phyloP scores from a whole-genome alignment of 495 filamentous ascomycete genomes.

The Penicilliopsis zonata region DNA sequence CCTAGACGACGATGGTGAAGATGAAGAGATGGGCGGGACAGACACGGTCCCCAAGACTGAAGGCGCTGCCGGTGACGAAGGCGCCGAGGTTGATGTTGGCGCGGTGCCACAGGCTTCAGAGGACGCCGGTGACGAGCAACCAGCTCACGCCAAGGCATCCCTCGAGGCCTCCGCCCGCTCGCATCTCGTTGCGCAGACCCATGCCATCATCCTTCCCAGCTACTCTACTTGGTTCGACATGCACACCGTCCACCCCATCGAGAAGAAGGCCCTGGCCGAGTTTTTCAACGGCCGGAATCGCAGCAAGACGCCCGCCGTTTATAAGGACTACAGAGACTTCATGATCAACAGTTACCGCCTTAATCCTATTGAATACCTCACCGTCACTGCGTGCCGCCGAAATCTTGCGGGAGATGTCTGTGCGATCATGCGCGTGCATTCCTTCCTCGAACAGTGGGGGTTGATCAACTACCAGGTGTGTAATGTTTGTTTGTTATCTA shows the following conservation, averaged over 20 bases:
- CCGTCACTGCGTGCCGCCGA: conserved; percentile 90
- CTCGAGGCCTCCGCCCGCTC: conserved; percentile 76
- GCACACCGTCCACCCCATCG: conserved; percentile 76
- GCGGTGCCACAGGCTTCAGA: conserved; percentile 25
- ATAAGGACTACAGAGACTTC: conserved; percentile 98
- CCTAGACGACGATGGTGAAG: conserved; percentile 50
- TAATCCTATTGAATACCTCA: conserved; percentile 91
- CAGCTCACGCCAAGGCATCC: conserved; percentile 58
- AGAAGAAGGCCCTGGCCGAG: conserved; percentile 85
- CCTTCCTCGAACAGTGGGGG: conserved; percentile 98
- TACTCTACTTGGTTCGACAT: conserved; percentile 99
- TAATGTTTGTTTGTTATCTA: background rate
- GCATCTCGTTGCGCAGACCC: conserved; percentile 84
- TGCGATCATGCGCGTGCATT: conserved; percentile 96
- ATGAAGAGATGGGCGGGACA: conserved; percentile 79
- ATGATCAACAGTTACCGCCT: conserved; percentile 99
- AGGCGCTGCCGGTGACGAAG: conserved; percentile 35
- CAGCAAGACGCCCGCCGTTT: conserved; percentile 94
- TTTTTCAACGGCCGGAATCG: conserved; percentile 97
- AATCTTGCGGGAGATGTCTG: conserved; percentile 97
- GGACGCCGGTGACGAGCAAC: conserved; percentile 33
- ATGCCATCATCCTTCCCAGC: conserved; percentile 88
- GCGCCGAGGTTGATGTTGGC: conserved; percentile 16
- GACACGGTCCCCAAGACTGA: conserved; percentile 49
- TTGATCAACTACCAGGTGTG: conserved; percentile 94